phyloP scores from a whole-genome alignment of 306 rosid genomes.

The Ormosia semicastrata region DNA sequence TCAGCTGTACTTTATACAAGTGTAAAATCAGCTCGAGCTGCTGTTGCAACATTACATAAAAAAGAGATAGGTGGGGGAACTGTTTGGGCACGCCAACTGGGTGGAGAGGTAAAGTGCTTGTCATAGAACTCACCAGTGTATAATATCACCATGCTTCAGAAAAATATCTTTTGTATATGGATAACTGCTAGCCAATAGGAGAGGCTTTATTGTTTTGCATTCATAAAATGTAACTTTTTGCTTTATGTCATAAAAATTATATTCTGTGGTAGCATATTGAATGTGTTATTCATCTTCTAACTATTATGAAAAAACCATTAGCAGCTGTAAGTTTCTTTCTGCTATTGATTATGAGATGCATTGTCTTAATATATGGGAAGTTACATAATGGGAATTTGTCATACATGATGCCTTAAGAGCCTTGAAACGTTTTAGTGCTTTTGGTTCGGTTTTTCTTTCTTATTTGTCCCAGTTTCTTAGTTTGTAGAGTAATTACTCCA shows the following conservation, averaged over 20 bases:
- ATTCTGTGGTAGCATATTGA: conserved; percentile 7
- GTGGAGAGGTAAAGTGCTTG: conserved; percentile 77
- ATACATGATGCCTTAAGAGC: not conserved
- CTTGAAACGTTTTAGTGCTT: not conserved
- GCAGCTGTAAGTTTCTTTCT: conserved; percentile 22
- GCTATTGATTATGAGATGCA: not conserved
- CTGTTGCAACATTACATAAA: conserved; percentile 71
- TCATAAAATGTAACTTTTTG: not conserved
- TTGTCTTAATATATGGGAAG: not conserved
- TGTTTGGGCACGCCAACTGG: conserved; percentile 95
- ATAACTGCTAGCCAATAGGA: not conserved
- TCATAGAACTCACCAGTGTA: not conserved
- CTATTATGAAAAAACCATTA: not conserved
- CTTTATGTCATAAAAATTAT: conserved; percentile 6
- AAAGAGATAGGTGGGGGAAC: conserved; percentile 67
- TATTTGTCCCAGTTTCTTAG: not conserved
- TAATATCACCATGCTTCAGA: not conserved
- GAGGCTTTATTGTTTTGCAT: not conserved
- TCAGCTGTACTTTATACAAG: conserved; percentile 85
- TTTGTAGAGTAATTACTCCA: not conserved
- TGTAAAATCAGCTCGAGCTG: conserved; percentile 84
- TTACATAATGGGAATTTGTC: not conserved
- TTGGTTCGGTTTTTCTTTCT: not conserved
- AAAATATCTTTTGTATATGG: not conserved
- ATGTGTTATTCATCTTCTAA: conserved; percentile 2